Conservation (phyloP, 768 basidiomycete species). For the Paxillus rubicundulus region DNA sequence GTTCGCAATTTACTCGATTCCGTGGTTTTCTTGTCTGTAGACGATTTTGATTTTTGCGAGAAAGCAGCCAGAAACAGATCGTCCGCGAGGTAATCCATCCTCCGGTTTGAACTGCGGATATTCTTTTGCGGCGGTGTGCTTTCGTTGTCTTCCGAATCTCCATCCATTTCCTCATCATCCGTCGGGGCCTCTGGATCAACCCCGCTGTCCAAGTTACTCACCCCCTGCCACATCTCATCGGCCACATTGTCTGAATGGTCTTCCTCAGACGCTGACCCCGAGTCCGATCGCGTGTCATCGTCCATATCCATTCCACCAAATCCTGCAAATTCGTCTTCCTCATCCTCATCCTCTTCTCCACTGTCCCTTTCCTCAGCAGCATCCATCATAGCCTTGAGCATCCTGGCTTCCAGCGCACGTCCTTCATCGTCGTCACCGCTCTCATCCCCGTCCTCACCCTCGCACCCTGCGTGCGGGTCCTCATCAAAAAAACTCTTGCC, state of each 20-base stretch:
- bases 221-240: slow-evolving; percentile 10
- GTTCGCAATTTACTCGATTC: slow-evolving; percentile 25
- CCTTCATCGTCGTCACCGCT: slow-evolving; percentile 19
- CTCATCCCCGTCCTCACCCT: slow-evolving; percentile 23
- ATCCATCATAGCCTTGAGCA: slow-evolving; percentile 30
- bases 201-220: slow-evolving; percentile 2
- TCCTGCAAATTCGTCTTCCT: slow-evolving; percentile 13
- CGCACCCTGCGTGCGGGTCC: slow-evolving; percentile 4
- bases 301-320: slow-evolving; percentile 9
- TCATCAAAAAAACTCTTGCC: slow-evolving; percentile 10
- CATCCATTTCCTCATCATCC: slow-evolving; percentile 21
- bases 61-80: slow-evolving; percentile 62
- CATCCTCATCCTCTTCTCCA: slow-evolving; percentile 13
- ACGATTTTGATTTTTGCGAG: slow-evolving; percentile 24
- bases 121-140: neutral
- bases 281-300: slow-evolving; percentile 9
- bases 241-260: slow-evolving; percentile 15
- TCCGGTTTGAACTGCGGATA: slow-evolving; percentile 23
- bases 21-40: slow-evolving; percentile 13
- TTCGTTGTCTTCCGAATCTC: slow-evolving; percentile 8
- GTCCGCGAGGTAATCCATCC: slow-evolving; percentile 59
- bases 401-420: slow-evolving; percentile 15
- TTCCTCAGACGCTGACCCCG: slow-evolving; percentile 13
- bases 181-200: slow-evolving; percentile 12
- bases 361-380: slow-evolving; percentile 22